A percentile compares a stretch with the other conserved stretches of the same genome.
Evolutionary conservation across 352 stramenopile species (phyloP).

Genomic region (Phytophthora cryptogea): DNA sequence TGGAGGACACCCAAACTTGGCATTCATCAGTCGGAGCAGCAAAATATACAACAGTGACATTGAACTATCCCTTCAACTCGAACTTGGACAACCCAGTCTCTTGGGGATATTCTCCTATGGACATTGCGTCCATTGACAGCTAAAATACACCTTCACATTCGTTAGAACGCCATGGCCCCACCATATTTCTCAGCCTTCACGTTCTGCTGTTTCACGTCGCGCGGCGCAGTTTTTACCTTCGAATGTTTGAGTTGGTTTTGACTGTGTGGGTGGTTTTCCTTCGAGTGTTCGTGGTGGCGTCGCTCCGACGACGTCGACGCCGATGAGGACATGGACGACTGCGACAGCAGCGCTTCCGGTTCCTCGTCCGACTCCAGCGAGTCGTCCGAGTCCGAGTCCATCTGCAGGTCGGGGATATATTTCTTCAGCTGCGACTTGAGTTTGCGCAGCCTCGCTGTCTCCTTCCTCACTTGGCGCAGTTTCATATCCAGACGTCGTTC

Average conservation of each 20-base stretch:
- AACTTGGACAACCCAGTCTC: neutral
- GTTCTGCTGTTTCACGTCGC: neutral
- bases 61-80: constrained; percentile 12
- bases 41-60: constrained; percentile 31
- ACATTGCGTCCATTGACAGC: constrained; percentile 12
- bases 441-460: constrained; percentile 43
- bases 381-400: constrained; percentile 46
- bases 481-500: constrained; percentile 52
- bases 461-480: constrained; percentile 45
- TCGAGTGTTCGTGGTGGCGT: constrained; percentile 6
- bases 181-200: constrained; percentile 11
- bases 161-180: constrained; percentile 9
- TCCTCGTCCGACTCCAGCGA: constrained; percentile 44
- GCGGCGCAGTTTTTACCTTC: constrained; percentile 5
- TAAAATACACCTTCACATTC: constrained; percentile 7
- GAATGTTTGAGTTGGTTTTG: constrained; percentile 16
- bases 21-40: constrained; percentile 15
- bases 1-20: too few species aligned
- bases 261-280: constrained; percentile 17
- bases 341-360: constrained; percentile 16
- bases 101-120: constrained; percentile 16
- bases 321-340: constrained; percentile 26
- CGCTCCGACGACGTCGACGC: constrained; percentile 17
- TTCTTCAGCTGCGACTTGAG: constrained; percentile 52
- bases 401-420: constrained; percentile 52